phyloP scores from a whole-genome alignment of 495 filamentous ascomycete genomes.

The Trichoderma asperelloides region DNA sequence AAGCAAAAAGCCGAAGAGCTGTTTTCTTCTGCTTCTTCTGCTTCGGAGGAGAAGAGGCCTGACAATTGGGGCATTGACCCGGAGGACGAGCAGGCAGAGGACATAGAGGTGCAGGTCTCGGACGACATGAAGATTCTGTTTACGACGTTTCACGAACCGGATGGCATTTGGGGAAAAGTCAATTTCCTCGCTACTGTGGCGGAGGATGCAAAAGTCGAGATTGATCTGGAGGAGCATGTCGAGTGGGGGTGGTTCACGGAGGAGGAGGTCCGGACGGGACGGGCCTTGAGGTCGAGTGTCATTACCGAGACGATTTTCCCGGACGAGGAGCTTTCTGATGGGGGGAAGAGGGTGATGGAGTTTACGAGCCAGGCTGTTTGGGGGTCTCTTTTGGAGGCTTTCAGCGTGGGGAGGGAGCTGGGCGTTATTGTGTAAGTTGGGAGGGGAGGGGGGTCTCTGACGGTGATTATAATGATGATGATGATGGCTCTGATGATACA shows the following conservation, averaged over 20 bases:
- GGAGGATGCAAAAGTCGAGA: slow-evolving; percentile 9
- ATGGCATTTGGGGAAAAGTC: slow-evolving; percentile 10
- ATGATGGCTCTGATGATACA: neutral
- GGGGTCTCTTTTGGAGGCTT: slow-evolving; percentile 20
- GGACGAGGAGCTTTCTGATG: slow-evolving; percentile 15
- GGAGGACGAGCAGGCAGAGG: neutral
- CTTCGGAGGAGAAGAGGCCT: neutral
- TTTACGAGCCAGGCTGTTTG: slow-evolving; percentile 20
- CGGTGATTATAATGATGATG: neutral
- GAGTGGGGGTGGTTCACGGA: slow-evolving; percentile 20
- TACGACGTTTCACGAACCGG: slow-evolving; percentile 1
- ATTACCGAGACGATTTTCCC: neutral
- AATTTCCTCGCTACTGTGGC: slow-evolving; percentile 23
- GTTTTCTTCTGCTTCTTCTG: neutral
- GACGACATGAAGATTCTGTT: slow-evolving; percentile 16
- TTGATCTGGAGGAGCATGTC: slow-evolving; percentile 21
- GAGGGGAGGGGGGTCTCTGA: neutral
- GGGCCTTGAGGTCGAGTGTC: neutral
- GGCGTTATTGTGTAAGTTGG: neutral
- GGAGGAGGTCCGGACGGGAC: slow-evolving; percentile 16
- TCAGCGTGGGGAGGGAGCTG: slow-evolving; percentile 18
- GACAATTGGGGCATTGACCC: slow-evolving; percentile 10
- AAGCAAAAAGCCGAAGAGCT: neutral
- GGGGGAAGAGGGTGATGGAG: slow-evolving; percentile 19
- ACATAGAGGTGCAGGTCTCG: slow-evolving; percentile 13